Evolutionary conservation across 805 yeast species (phyloP).

Genomic region (Starmerella etchellsii): DNA sequence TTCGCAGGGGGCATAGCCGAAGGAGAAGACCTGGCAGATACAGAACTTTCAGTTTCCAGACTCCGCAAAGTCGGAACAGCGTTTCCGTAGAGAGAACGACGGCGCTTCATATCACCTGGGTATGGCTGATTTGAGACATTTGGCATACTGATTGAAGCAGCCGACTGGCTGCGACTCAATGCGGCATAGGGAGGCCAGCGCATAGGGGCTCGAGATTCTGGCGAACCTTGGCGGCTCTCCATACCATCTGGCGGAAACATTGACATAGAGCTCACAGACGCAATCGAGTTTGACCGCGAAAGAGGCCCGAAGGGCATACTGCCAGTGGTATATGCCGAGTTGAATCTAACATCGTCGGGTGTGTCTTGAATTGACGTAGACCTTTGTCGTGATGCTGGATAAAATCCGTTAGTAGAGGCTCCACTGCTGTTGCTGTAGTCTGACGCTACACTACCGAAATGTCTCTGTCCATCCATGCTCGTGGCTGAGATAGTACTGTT

Average conservation of each 20-base stretch:
- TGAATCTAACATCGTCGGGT: not conserved
- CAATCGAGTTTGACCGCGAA: not conserved
- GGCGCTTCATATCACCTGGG: conserved; percentile 10
- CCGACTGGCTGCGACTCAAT: conserved; percentile 8
- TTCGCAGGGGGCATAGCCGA: not conserved
- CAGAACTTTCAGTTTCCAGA: not conserved
- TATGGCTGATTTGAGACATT: not conserved
- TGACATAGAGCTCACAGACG: conserved; percentile 7
- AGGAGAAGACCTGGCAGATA: not conserved
- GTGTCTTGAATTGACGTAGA: not conserved
- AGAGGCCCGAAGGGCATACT: not conserved
- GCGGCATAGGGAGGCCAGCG: conserved; percentile 2
- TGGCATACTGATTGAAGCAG: not conserved
- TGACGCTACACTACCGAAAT: too few species aligned
- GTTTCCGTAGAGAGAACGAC: conserved; percentile 13
- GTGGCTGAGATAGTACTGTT: too few species aligned
- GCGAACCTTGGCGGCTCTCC: conserved; percentile 6
- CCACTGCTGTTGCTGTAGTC: not conserved
- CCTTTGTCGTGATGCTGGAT: conserved; percentile 3
- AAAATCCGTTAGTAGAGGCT: not conserved
- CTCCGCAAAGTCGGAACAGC: not conserved
- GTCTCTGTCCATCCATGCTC: too few species aligned
- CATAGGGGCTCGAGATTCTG: conserved; percentile 3
- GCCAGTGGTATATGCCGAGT: not conserved
- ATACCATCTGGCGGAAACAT: conserved; percentile 1